phyloP scores from a whole-genome alignment of 371 early-diverging fungal genomes.

The Apophysomyces variabilis region DNA sequence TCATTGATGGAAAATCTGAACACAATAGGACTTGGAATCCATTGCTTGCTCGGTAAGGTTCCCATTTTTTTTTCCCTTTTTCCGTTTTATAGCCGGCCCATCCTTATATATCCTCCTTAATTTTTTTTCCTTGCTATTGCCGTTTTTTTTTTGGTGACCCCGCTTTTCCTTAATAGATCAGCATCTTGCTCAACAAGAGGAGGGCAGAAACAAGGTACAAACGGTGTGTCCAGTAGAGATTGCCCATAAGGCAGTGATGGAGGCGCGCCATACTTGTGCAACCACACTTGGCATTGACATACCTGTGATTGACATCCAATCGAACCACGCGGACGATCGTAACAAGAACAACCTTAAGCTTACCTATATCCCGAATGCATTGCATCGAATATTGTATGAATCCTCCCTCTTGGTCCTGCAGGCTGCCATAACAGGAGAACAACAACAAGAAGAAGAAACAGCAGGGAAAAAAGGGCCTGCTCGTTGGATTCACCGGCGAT shows the following conservation, averaged over 20 bases:
- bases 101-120: background rate
- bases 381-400: slow-evolving; percentile 70
- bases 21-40: slow-evolving; percentile 60
- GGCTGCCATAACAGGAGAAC: slow-evolving; percentile 8
- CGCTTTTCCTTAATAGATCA: slow-evolving; percentile 35
- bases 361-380: slow-evolving; percentile 63
- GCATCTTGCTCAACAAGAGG: slow-evolving; percentile 61
- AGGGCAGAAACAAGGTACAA: slow-evolving; percentile 60
- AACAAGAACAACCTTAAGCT: slow-evolving; percentile 28
- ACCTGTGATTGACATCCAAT: slow-evolving; percentile 19
- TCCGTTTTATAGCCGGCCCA: background rate
- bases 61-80: slow-evolving; percentile 6
- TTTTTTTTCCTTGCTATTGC: slow-evolving; percentile 1
- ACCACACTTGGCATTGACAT: slow-evolving; percentile 26
- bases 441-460: slow-evolving; percentile 53
- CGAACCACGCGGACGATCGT: background rate
- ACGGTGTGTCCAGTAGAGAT: slow-evolving; percentile 59
- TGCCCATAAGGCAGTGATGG: slow-evolving; percentile 59
- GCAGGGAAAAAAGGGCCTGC: slow-evolving; percentile 39
- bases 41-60: slow-evolving; percentile 50
- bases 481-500: slow-evolving; percentile 19
- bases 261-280: slow-evolving; percentile 57
- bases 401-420: slow-evolving; percentile 61
- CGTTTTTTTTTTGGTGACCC: background rate
- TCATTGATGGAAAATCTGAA: slow-evolving; percentile 38